Percentiles rank a stretch among this genome's conserved stretches.
phyloP scores from a whole-genome alignment of 768 basidiomycete species.

The Leccinum fibrillosum region DNA sequence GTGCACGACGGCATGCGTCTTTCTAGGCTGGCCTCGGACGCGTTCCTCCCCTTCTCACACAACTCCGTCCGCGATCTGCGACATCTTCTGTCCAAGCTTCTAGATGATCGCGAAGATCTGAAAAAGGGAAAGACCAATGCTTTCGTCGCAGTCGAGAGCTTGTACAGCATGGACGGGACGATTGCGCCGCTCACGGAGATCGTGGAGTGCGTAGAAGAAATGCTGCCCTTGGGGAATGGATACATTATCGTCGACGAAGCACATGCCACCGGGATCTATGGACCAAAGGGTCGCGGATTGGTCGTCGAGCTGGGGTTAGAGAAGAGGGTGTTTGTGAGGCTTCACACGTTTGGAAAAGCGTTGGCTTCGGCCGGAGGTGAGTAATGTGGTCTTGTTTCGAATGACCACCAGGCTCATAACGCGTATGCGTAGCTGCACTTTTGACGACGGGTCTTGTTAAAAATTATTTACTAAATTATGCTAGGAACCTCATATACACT shows the following conservation, averaged over 20 bases:
- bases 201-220: constrained; percentile 55
- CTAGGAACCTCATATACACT: constrained; percentile 87
- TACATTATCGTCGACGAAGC: constrained; percentile 90
- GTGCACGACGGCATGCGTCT: constrained; percentile 89
- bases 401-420: not conserved
- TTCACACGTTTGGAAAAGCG: constrained; percentile 95
- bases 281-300: constrained; percentile 70
- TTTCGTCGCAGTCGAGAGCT: constrained; percentile 83
- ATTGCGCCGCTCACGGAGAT: constrained; percentile 72
- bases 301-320: constrained; percentile 71
- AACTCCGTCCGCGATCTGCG: constrained; percentile 60
- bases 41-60: constrained; percentile 59
- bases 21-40: constrained; percentile 41
- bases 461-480: constrained; percentile 89
- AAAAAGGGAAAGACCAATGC: constrained; percentile 43
- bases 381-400: constrained; percentile 24
- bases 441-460: constrained; percentile 69
- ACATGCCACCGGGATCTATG: constrained; percentile 90
- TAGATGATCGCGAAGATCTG: constrained; percentile 35
- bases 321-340: constrained; percentile 64
- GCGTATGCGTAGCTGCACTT: constrained; percentile 57
- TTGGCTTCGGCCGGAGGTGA: constrained; percentile 81
- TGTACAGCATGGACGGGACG: constrained; percentile 98
- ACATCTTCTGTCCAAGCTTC: constrained; percentile 40
- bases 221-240: constrained; percentile 60